Percentiles rank a stretch among this genome's conserved stretches.
Conservation (phyloP, 2,329 filamentous ascomycete species). For the Hysterium pulicare region DNA sequence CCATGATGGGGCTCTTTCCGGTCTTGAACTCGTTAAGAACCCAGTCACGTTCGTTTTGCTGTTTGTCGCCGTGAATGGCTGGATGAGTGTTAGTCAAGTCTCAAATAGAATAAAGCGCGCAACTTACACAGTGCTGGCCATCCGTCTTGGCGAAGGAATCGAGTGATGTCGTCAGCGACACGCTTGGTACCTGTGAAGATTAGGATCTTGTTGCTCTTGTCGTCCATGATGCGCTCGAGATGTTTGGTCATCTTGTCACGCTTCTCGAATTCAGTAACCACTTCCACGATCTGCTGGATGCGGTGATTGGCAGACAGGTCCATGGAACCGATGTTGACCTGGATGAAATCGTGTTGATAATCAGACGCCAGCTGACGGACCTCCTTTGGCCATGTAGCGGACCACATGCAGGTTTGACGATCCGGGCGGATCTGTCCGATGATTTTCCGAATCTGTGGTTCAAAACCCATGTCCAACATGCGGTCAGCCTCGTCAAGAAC, state of each 20-base stretch:
- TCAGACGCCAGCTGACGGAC: constrained; percentile 87
- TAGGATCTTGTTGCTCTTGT: constrained; percentile 90
- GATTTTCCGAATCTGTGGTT: constrained; percentile 99
- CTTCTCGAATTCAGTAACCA: constrained; percentile 95
- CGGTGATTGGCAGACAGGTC: constrained; percentile 95
- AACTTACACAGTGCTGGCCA: constrained; percentile 92
- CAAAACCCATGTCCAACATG: constrained; percentile 99
- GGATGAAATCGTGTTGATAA: constrained; percentile 93
- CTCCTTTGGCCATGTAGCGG: constrained; percentile 98
- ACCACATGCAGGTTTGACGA: constrained; percentile 99
- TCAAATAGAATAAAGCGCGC: not conserved
- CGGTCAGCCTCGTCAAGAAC: constrained; percentile 98
- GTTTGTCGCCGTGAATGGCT: constrained; percentile 99
- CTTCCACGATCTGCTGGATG: constrained; percentile 96
- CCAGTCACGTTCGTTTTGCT: constrained; percentile 99
- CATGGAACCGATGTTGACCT: constrained; percentile 97
- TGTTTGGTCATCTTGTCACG: constrained; percentile 97
- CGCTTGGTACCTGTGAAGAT: constrained; percentile 87
- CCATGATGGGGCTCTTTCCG: constrained; percentile 99
- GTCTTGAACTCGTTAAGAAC: constrained; percentile 99
- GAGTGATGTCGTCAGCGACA: constrained; percentile 95
- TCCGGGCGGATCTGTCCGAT: constrained; percentile 96
- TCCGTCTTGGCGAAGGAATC: constrained; percentile 94
- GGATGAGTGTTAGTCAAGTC: constrained; percentile 36
- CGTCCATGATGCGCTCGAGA: constrained; percentile 95